Evolutionary conservation across 2,329 filamentous ascomycete species (phyloP), one percentile per base, ranked within the genome.

Genomic region (Westerdykella ornata): DNA sequence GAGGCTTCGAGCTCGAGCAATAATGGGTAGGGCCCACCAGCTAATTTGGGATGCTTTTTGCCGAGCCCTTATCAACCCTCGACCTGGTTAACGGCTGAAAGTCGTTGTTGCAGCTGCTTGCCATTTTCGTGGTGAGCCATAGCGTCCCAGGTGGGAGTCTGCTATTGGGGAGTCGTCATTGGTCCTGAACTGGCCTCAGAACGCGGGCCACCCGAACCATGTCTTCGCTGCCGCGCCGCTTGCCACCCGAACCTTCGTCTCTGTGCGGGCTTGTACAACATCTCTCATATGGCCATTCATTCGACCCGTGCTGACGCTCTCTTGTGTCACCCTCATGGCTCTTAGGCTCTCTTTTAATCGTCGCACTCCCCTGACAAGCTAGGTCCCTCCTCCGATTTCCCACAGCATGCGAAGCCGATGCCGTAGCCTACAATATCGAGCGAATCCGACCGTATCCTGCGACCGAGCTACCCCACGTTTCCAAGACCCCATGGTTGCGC

Each of bases 221-320:
- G 48, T 55, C 38, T 51, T 55, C 51, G 47, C 39, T 47, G 54
- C 55, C 47, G 57, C 54, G 58, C 59, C 60, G 54, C 60, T 63
- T 60, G 62, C 59, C 53, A 54, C 50, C 51, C 51, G 29, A 20
- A 45, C 19, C n/a, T 32, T 9, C 13, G 30, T 28, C 32, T 19
- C 33, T 43, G 41, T 43, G 52, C 48, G 43, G n/a, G 46, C 37
- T 47, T 50, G 52, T 59, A 55, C 56, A 51, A 57, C 47, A 61
- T 53, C 43, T 53, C 43, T 35, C 49, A 52, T 54, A 53, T 54
- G 47, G 45, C 51, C 53, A 44, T 52, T 44, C 35, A 46, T 46
- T 51, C 49, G 56, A 53, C 49, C 55, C 58, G 53, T 52, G 56
- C 59, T 61, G 59, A 63, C 57, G 22, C 22, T 26, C 22, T 41